phyloP scores from a whole-genome alignment of 2,329 filamentous ascomycete species.

The Aspergillus sojae region DNA sequence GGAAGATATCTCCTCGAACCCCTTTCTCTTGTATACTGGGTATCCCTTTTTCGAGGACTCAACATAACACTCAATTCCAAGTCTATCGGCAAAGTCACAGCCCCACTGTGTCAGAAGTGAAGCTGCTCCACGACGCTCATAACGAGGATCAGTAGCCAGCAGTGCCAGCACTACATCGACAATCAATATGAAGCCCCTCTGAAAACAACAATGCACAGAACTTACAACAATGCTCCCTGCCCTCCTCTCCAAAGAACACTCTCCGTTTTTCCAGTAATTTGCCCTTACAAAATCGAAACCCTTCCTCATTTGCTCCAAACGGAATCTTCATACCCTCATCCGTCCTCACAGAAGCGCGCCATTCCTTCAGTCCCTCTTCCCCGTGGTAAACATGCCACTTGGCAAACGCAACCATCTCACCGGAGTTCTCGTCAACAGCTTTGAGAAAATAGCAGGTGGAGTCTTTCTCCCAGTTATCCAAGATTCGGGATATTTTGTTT shows the following conservation, averaged over 20 bases:
- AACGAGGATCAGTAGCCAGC: neutral
- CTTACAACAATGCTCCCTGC: conserved; percentile 7
- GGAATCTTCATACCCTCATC: conserved; percentile 1
- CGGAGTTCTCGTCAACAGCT: neutral
- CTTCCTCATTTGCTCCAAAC: neutral
- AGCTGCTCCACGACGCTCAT: conserved; percentile 1
- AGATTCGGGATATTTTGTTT: neutral
- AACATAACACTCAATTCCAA: conserved; percentile 1
- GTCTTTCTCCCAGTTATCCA: neutral
- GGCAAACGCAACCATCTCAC: neutral
- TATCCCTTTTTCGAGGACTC: conserved; percentile 3
- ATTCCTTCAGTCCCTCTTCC: neutral
- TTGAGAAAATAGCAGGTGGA: neutral
- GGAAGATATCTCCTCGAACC: neutral
- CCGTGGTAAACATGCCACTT: conserved; percentile 7
- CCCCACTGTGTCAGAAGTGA: conserved; percentile 5
- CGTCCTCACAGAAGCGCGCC: neutral
- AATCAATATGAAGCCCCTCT: neutral
- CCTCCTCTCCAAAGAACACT: neutral
- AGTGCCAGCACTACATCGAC: neutral
- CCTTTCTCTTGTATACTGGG: conserved; percentile 3
- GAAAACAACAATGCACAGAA: neutral
- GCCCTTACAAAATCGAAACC: neutral
- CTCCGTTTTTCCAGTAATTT: conserved; percentile 1
- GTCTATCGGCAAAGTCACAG: neutral